phyloP scores from a whole-genome alignment of 495 filamentous ascomycete species.

The Aspergillus olivimuriae region DNA sequence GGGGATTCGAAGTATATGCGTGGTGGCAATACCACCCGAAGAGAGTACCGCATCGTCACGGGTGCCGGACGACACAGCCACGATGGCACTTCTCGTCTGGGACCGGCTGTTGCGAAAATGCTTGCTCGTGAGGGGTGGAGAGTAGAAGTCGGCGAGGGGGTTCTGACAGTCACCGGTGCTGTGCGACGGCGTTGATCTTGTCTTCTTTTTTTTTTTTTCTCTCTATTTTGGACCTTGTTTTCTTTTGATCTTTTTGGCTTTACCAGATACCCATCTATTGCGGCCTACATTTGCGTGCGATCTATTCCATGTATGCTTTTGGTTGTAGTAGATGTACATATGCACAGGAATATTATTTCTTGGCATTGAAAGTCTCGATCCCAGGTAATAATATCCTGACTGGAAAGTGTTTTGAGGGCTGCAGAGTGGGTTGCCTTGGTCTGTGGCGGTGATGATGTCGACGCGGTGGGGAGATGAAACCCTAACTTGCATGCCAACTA shows the following conservation, averaged over 20 bases:
- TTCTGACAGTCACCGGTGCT: conserved; percentile 56
- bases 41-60: conserved; percentile 67
- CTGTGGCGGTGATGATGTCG: too few species aligned
- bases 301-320: too few species aligned
- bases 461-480: too few species aligned
- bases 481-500: too few species aligned
- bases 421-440: too few species aligned
- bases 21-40: conserved; percentile 34
- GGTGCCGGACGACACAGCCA: conserved; percentile 73
- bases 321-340: too few species aligned
- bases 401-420: too few species aligned
- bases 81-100: conserved; percentile 66
- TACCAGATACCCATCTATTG: neutral
- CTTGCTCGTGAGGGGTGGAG: conserved; percentile 78
- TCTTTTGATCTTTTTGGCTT: neutral
- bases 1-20: conserved; percentile 50
- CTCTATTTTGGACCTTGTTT: neutral
- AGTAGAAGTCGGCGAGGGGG: conserved; percentile 60
- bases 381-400: too few species aligned
- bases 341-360: too few species aligned
- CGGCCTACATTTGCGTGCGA: too few species aligned
- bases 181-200: conserved; percentile 21
- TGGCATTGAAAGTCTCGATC: too few species aligned
- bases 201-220: conserved; percentile 1
- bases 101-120: conserved; percentile 74